Percentiles rank a stretch among this genome's conserved stretches.
phyloP scores from a whole-genome alignment of 148 eudicot species.

The Amaranthus cruentus region DNA sequence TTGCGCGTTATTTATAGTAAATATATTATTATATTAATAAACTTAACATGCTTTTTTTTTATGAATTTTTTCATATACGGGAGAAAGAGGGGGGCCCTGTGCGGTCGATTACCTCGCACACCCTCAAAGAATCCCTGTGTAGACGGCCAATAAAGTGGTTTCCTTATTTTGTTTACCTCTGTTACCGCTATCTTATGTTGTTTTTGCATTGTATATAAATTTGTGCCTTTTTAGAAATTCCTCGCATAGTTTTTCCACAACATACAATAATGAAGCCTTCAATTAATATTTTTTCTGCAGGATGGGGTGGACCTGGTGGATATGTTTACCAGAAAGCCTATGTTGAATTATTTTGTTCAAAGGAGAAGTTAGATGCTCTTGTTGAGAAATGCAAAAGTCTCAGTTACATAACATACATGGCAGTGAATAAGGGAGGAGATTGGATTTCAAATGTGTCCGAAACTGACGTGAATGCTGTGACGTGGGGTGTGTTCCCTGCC shows the following conservation, averaged over 20 bases:
- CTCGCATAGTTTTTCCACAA: background rate
- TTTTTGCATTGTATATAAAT: background rate
- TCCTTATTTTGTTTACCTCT: background rate
- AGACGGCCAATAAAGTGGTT: too few species aligned
- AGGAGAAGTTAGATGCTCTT: slow-evolving; percentile 60
- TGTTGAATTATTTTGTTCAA: slow-evolving; percentile 83
- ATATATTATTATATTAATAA: too few species aligned
- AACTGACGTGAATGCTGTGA: slow-evolving; percentile 78
- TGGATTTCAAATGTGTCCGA: slow-evolving; percentile 52
- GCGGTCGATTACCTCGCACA: too few species aligned
- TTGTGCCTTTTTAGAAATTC: background rate
- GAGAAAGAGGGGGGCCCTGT: too few species aligned
- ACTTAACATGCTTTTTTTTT: too few species aligned
- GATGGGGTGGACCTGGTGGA: slow-evolving; percentile 94
- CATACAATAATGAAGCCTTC: background rate
- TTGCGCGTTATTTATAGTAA: too few species aligned
- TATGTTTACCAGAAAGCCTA: slow-evolving; percentile 94
- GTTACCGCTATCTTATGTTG: background rate
- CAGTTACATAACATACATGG: slow-evolving; percentile 69
- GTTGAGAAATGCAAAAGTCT: slow-evolving; percentile 64
- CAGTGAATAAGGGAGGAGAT: slow-evolving; percentile 68
- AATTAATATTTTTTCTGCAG: slow-evolving; percentile 30
- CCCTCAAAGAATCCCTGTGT: too few species aligned
- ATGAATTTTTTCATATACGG: too few species aligned
- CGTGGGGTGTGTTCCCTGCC: slow-evolving; percentile 91